These are phyloP conservation scores for Cryptococcus hybrid DNA, from an alignment of 1,284 basidiomycete species.

Conservation along the genomic window DNA sequence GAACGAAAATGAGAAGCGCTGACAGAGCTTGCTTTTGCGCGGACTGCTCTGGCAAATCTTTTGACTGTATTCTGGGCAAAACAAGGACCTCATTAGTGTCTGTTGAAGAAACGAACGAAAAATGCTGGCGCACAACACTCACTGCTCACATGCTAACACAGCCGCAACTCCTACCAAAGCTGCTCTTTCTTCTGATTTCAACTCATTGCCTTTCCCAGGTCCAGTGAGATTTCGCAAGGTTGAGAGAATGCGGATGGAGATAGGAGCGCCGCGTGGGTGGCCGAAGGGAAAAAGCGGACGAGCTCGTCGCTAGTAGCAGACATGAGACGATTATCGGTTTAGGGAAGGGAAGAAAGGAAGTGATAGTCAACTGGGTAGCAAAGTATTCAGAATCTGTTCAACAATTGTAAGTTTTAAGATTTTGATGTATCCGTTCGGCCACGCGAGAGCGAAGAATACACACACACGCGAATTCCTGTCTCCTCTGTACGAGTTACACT, in stretches of 20 bases:
- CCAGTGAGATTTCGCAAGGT: conserved; percentile 39
- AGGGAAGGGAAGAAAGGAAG: too few relatives aligned
- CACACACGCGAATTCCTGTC: too few relatives aligned
- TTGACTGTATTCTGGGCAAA: conserved; percentile 30
- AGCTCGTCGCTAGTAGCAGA: too few relatives aligned
- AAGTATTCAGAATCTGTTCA: too few relatives aligned
- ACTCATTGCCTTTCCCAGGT: conserved; percentile 40
- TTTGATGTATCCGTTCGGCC: too few relatives aligned
- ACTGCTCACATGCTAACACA: conserved; percentile 46
- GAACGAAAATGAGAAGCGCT: conserved; percentile 6
- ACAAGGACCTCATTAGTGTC: background rate
- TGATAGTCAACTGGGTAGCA: too few relatives aligned
- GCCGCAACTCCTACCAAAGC: conserved; percentile 47
- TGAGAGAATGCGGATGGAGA: conserved; percentile 36
- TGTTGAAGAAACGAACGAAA: too few relatives aligned
- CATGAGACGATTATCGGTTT: too few relatives aligned
- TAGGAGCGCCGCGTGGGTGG: conserved; percentile 40
- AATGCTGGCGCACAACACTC: conserved; percentile 7
- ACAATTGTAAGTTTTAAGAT: too few relatives aligned
- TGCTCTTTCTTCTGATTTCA: conserved; percentile 36
- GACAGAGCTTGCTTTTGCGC: conserved; percentile 41
- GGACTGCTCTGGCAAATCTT: conserved; percentile 32
- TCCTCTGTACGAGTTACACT: too few relatives aligned
- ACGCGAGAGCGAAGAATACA: too few relatives aligned
- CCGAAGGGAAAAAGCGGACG: too few relatives aligned